Percentiles rank a stretch among this genome's conserved stretches.
These are phyloP conservation scores for Nigrospora osmanthi DNA, from an alignment of 2,329 filamentous ascomycete species.

Conservation along the genomic window DNA sequence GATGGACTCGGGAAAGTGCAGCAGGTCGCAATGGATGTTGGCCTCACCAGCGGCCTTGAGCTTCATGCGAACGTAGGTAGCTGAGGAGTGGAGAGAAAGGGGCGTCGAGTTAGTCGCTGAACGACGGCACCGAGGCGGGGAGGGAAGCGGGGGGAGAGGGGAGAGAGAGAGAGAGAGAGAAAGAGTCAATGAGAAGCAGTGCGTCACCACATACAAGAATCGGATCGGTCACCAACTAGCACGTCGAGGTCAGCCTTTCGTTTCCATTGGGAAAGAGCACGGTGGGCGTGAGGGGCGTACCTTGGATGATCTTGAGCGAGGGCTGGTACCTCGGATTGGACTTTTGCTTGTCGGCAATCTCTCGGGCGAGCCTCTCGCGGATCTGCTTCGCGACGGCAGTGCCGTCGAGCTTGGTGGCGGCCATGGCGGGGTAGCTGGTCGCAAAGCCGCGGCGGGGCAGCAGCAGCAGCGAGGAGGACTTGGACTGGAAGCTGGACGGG, in stretches of 20 bases:
- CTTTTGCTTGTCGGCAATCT: slow-evolving; percentile 77
- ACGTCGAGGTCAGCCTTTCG: slow-evolving; percentile 3
- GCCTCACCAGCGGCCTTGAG: slow-evolving; percentile 94
- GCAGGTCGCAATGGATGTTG: slow-evolving; percentile 79
- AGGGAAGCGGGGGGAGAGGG: too few relatives aligned
- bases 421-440: slow-evolving; percentile 59
- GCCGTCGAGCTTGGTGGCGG: slow-evolving; percentile 88
- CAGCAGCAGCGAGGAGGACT: neutral
- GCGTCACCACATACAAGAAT: slow-evolving; percentile 62
- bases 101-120: slow-evolving; percentile 18
- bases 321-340: slow-evolving; percentile 83
- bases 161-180: too few relatives aligned
- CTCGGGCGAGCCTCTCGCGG: slow-evolving; percentile 68
- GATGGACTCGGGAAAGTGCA: slow-evolving; percentile 76
- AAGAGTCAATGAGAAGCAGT: too few relatives aligned
- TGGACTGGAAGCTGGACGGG: neutral
- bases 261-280: slow-evolving; percentile 2
- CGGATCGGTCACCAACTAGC: slow-evolving; percentile 81
- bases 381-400: slow-evolving; percentile 90
- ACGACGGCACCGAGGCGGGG: neutral
- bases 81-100: slow-evolving; percentile 31
- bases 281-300: slow-evolving; percentile 35
- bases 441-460: slow-evolving; percentile 26
- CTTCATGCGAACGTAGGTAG: slow-evolving; percentile 99
- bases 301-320: slow-evolving; percentile 89